phyloP scores from a whole-genome alignment of 2,329 filamentous ascomycete species.

The Reticulascus tulasneorum region DNA sequence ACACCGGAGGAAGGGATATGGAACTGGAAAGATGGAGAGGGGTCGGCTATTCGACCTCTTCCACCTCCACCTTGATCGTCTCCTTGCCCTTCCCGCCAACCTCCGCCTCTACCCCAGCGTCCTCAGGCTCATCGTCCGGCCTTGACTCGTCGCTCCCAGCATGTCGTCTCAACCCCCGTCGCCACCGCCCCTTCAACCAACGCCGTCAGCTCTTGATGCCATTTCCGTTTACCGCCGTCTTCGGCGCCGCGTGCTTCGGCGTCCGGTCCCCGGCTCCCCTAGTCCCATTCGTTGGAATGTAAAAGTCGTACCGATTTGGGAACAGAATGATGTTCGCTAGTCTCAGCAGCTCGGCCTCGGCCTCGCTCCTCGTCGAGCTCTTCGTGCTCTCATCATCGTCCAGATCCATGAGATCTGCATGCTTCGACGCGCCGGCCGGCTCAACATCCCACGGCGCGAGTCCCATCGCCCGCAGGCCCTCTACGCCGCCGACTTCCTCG shows the following conservation, averaged over 20 bases:
- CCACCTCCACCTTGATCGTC: slow-evolving; percentile 12
- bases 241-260: slow-evolving; percentile 6
- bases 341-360: slow-evolving; percentile 49
- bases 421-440: slow-evolving; percentile 23
- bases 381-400: slow-evolving; percentile 21
- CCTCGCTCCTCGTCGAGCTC: slow-evolving; percentile 27
- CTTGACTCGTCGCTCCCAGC: slow-evolving; percentile 2
- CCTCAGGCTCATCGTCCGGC: slow-evolving; percentile 2
- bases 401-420: slow-evolving; percentile 15
- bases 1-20: too few species aligned
- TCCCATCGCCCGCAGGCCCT: slow-evolving; percentile 54
- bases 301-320: slow-evolving; percentile 26
- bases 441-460: slow-evolving; percentile 46
- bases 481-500: slow-evolving; percentile 43
- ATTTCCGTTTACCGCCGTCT: slow-evolving; percentile 1
- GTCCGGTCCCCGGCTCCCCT: slow-evolving; percentile 14
- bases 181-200: slow-evolving; percentile 18
- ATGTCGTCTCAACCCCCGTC: slow-evolving; percentile 5
- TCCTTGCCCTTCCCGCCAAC: slow-evolving; percentile 1
- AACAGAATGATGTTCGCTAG: slow-evolving; percentile 56
- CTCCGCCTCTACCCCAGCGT: slow-evolving; percentile 5
- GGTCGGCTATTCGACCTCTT: too few species aligned
- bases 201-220: slow-evolving; percentile 14
- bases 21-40: too few species aligned
- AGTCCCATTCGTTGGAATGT: slow-evolving; percentile 11